phyloP scores from a whole-genome alignment of 306 rosid species.

The Prosopis cineraria region DNA sequence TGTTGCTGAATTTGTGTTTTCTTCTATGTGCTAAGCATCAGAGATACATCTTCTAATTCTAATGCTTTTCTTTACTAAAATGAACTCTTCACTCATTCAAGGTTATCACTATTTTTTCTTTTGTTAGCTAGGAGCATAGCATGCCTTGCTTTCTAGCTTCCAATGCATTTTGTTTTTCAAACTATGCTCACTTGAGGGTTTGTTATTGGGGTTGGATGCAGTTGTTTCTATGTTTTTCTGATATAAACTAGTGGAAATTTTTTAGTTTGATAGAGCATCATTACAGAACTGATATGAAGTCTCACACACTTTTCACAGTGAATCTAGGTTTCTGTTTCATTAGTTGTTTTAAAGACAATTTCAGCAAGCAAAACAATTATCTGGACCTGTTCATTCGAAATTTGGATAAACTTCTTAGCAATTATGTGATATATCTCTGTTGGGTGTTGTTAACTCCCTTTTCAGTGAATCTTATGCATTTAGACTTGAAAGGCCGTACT shows the following conservation, averaged over 20 bases:
- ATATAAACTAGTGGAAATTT: slow-evolving; percentile 16
- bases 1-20: slow-evolving; percentile 1
- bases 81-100: slow-evolving; percentile 20
- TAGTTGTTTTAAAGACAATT: neutral
- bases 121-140: slow-evolving; percentile 6
- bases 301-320: neutral
- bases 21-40: slow-evolving; percentile 7
- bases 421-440: slow-evolving; percentile 26
- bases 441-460: slow-evolving; percentile 14
- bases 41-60: neutral
- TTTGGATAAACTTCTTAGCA: slow-evolving; percentile 26
- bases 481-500: neutral
- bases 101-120: slow-evolving; percentile 5
- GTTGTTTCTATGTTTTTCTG: slow-evolving; percentile 1
- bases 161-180: neutral
- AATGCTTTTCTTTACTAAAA: slow-evolving; percentile 10
- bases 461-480: slow-evolving; percentile 17
- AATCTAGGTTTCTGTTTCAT: neutral
- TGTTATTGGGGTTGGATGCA: slow-evolving; percentile 1
- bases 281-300: slow-evolving; percentile 19
- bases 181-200: slow-evolving; percentile 9
- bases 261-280: slow-evolving; percentile 14
- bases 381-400: slow-evolving; percentile 9
- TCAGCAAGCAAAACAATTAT: slow-evolving; percentile 1
- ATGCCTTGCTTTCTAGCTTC: neutral